Evolutionary conservation across 2,329 filamentous ascomycete genomes (phyloP), one percentile per base, ranked within the genome.

Genomic region (Phialophora verrucosa): DNA sequence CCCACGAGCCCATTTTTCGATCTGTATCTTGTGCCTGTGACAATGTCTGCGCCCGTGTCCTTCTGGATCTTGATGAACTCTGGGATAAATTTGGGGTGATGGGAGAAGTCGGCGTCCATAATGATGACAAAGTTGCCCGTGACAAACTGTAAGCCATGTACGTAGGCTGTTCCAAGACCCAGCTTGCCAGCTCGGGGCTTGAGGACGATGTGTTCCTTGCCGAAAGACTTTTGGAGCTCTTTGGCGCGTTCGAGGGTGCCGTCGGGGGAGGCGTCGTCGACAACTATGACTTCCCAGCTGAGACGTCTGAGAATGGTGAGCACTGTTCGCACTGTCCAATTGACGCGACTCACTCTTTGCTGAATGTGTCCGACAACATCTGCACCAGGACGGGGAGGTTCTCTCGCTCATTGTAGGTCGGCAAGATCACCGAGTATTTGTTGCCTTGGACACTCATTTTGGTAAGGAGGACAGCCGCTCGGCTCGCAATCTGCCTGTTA

Each of bases 61-160:
- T 88, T 86, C 80, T 98, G 95, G 72, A 89, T 86, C 66, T 85
- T 86, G 75, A 99, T 92, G 92, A 99, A 98, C 76, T 90, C 85
- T 62, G 93, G 89, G 80, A 99, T 97, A 87, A 98, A 99, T 83
- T 98, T 99, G 77, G 95, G 95, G 84, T 99, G 95, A 83, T 99
- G 95, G 74, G 88, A 92, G 86, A 99, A 99, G 82, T 99, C 95
- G 81, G 96, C 95, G 83, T 99, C 95, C 95, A 99, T 99, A 86
- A 99, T 99, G 84, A 99, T 92, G 77, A 99, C 92, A 77, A 89
- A 98, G 86, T 96, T 97, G 75, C 95, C 95, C 25, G 89, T 93
- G 27, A 86, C 90, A 77, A 91, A 98, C 78, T 97, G 88, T 67
- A 99, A 85, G 60, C 94, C 94, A 80, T 97, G 93, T 47, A 97